Percentiles rank a stretch among this genome's conserved stretches.
These are phyloP conservation scores for Aristolochia contorta DNA, from an alignment of 164 flowering plant species.

Conservation along the genomic window DNA sequence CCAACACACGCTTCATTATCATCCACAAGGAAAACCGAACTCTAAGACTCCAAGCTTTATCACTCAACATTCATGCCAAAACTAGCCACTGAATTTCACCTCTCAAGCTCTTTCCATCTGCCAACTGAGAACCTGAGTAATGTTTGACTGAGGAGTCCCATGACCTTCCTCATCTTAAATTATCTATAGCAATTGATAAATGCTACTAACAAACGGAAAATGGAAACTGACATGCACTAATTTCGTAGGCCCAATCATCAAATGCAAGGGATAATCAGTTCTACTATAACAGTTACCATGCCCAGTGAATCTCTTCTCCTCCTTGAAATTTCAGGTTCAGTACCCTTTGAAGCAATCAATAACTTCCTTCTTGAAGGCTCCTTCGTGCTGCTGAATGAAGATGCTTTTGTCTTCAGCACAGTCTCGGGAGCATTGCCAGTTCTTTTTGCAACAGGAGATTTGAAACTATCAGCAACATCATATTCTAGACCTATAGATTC, in stretches of 20 bases:
- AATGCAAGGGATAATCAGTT: neutral
- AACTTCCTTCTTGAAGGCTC: conserved; percentile 34
- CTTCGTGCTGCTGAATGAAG: conserved; percentile 30
- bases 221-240: too few species aligned
- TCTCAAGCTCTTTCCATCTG: too few species aligned
- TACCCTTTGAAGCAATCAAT: conserved; percentile 29
- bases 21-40: too few species aligned
- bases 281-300: conserved; percentile 31
- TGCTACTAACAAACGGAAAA: neutral
- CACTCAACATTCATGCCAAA: too few species aligned
- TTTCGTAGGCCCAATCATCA: neutral
- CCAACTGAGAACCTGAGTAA: too few species aligned
- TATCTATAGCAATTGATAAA: neutral
- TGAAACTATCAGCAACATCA: conserved; percentile 44
- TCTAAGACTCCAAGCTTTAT: too few species aligned
- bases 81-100: too few species aligned
- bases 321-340: conserved; percentile 72
- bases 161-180: neutral
- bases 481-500: conserved; percentile 74
- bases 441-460: conserved; percentile 40
- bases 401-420: conserved; percentile 17
- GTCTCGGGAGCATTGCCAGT: conserved; percentile 19
- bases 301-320: conserved; percentile 89
- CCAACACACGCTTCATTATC: too few species aligned
- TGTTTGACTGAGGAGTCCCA: too few species aligned